phyloP scores from a whole-genome alignment of 176 grass and related monocot species.

The Miscanthus lutarioriparius region DNA sequence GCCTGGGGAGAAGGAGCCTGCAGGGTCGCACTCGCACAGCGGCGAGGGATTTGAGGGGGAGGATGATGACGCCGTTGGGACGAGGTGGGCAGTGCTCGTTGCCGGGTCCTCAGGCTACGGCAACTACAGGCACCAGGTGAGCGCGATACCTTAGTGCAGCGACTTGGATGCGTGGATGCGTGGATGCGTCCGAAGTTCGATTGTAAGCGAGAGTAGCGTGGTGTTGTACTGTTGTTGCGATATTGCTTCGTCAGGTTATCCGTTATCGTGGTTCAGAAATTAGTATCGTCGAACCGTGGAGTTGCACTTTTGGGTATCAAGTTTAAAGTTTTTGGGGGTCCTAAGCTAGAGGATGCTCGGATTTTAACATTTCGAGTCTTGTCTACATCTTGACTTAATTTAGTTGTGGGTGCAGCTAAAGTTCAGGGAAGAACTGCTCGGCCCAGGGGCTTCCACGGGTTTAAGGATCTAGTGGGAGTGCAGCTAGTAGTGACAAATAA shows the following conservation, averaged over 20 bases:
- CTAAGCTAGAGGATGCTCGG: not conserved
- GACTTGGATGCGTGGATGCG: slow-evolving; percentile 4
- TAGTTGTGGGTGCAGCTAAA: not conserved
- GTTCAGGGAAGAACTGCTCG: not conserved
- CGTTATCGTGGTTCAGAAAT: not conserved
- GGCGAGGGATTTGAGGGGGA: not conserved
- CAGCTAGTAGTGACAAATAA: not conserved
- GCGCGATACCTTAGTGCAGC: not conserved
- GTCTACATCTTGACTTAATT: not conserved
- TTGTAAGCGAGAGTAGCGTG: not conserved
- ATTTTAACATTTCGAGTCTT: not conserved
- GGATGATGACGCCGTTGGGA: slow-evolving; percentile 49
- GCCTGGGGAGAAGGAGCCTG: slow-evolving; percentile 43
- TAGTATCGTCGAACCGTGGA: not conserved
- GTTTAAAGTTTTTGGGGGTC: not conserved
- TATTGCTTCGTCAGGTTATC: not conserved
- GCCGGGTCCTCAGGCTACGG: slow-evolving; percentile 81
- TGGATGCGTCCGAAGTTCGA: not conserved
- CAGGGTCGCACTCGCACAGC: not conserved
- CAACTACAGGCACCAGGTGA: slow-evolving; percentile 93
- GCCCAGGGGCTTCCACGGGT: not conserved
- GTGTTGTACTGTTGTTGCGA: not conserved
- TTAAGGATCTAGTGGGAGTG: not conserved
- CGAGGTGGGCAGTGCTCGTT: slow-evolving; percentile 92
- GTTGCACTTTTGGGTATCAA: not conserved